phyloP scores from a whole-genome alignment of 495 filamentous ascomycete species.

The Penicillium verhagenii region DNA sequence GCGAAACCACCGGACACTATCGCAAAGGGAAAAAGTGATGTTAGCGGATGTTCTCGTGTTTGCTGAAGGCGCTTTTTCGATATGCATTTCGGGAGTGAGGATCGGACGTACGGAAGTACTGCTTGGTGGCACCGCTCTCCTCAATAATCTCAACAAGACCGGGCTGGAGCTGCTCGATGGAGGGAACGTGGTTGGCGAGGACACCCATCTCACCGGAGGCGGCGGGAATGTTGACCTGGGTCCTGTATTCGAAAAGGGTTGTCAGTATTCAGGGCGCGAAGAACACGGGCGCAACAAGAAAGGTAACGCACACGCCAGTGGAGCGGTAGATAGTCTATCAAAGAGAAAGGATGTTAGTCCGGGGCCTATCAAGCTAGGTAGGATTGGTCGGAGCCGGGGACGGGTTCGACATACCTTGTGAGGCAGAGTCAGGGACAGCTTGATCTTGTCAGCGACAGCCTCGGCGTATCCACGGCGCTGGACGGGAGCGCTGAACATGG shows the following conservation, averaged over 20 bases:
- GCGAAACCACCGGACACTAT: conserved; percentile 96
- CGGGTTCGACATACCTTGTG: conserved; percentile 77
- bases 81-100: conserved; percentile 3
- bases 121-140: conserved; percentile 89
- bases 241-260: conserved; percentile 51
- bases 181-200: conserved; percentile 97
- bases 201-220: conserved; percentile 99
- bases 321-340: conserved; percentile 71
- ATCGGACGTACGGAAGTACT: conserved; percentile 90
- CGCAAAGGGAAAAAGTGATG: conserved; percentile 4
- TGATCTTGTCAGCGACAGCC: conserved; percentile 92
- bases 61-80: neutral
- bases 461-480: conserved; percentile 92
- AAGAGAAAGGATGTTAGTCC: conserved; percentile 25
- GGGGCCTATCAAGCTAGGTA: conserved; percentile 4
- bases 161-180: conserved; percentile 98
- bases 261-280: conserved; percentile 35
- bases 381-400: conserved; percentile 5
- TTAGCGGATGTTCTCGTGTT: conserved; percentile 19
- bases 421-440: conserved; percentile 93
- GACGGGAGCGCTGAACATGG: conserved; percentile 63
- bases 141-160: conserved; percentile 94
- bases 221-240: conserved; percentile 98
- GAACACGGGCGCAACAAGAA: conserved; percentile 9
- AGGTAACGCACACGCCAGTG: conserved; percentile 62